phyloP scores from a whole-genome alignment of 2,329 filamentous ascomycete species.

The Aulographum hederae region DNA sequence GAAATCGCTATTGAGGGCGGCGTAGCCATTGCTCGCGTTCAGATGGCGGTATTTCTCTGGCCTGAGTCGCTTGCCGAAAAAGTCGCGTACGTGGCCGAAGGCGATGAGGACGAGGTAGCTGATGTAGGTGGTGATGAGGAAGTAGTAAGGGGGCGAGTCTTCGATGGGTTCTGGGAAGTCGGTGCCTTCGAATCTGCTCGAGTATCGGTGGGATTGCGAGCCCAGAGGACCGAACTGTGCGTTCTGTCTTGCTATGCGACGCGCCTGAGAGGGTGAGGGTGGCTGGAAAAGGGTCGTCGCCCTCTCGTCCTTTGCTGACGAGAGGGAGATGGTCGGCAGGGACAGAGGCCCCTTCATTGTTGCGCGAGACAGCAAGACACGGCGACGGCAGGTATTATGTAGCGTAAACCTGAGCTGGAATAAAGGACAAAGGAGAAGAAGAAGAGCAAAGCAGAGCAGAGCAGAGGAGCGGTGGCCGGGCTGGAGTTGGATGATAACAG shows the following conservation, averaged over 20 bases:
- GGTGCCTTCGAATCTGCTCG: slow-evolving; percentile 69
- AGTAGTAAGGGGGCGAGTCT: slow-evolving; percentile 94
- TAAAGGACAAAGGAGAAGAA: no score
- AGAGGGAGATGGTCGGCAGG: slow-evolving; percentile 80
- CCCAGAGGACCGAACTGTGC: slow-evolving; percentile 82
- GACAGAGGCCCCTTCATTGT: no score
- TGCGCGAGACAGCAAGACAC: no score
- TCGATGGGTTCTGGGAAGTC: slow-evolving; percentile 69
- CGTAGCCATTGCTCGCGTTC: slow-evolving; percentile 72
- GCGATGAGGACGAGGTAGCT: slow-evolving; percentile 93
- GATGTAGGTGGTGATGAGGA: slow-evolving; percentile 92
- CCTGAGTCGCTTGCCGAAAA: slow-evolving; percentile 91
- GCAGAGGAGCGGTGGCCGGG: no score
- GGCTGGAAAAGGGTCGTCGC: slow-evolving; percentile 70
- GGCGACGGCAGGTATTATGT: no score
- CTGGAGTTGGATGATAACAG: no score
- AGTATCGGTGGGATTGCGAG: slow-evolving; percentile 67
- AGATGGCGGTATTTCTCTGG: slow-evolving; percentile 74
- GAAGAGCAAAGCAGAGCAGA: no score
- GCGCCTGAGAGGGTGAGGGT: slow-evolving; percentile 65
- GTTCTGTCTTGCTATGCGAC: slow-evolving; percentile 52
- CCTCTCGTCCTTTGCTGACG: slow-evolving; percentile 63
- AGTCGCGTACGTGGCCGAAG: slow-evolving; percentile 88
- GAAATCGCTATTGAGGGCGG: slow-evolving; percentile 91
- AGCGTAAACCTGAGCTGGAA: no score